These are phyloP conservation scores for Plantago elongata DNA, from an alignment of 257 asterid species.

Conservation along the genomic window DNA sequence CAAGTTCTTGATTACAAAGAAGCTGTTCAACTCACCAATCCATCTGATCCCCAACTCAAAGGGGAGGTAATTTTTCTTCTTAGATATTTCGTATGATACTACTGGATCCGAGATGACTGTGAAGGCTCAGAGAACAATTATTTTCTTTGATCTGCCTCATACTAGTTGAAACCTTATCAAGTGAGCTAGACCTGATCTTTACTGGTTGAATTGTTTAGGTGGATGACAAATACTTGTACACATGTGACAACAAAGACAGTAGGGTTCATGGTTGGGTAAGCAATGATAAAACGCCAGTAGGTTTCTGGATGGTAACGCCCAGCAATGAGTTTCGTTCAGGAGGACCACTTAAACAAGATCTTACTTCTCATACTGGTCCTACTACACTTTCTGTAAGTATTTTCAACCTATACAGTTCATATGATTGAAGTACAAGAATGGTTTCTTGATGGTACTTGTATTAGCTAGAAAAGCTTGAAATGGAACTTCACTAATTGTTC, in stretches of 20 bases:
- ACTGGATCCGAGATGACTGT: no score
- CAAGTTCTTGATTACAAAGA: slow-evolving; percentile 39
- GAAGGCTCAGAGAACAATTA: not conserved
- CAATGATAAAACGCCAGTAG: slow-evolving; percentile 23
- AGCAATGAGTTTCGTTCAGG: slow-evolving; percentile 55
- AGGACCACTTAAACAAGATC: slow-evolving; percentile 64
- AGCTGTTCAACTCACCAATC: slow-evolving; percentile 43
- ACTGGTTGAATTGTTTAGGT: slow-evolving; percentile 34
- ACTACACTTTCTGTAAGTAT: slow-evolving; percentile 47
- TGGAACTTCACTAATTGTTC: not conserved
- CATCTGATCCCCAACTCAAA: slow-evolving; percentile 28
- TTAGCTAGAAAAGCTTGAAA: not conserved
- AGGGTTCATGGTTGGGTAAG: slow-evolving; percentile 58
- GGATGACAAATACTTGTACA: slow-evolving; percentile 59
- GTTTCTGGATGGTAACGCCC: slow-evolving; percentile 73
- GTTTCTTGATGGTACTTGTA: not conserved
- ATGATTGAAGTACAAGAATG: not conserved
- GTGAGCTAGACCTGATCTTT: not conserved
- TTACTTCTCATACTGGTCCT: slow-evolving; percentile 69
- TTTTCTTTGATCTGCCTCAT: not conserved
- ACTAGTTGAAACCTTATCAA: not conserved
- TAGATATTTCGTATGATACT: no score
- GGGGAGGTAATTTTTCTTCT: slow-evolving; percentile 31
- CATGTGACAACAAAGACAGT: slow-evolving; percentile 47
- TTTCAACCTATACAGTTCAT: not conserved